Evolutionary conservation across 164 flowering plant species (phyloP).

Genomic region (Santalum album): DNA sequence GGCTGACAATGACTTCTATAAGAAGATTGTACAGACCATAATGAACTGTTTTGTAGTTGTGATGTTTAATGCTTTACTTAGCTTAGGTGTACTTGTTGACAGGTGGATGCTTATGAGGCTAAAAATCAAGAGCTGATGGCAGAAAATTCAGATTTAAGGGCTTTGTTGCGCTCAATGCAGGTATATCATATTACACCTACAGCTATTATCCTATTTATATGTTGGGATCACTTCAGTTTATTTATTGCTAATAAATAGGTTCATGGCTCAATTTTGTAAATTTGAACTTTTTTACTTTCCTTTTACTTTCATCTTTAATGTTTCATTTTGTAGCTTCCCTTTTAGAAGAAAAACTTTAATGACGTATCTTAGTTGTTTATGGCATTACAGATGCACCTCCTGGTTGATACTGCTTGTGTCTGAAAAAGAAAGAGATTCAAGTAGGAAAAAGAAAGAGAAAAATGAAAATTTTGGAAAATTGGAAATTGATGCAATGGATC

Average conservation of each 20-base stretch:
- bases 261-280: neutral
- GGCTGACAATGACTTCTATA: conserved; percentile 85
- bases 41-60: neutral
- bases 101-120: conserved; percentile 92
- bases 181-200: conserved; percentile 19
- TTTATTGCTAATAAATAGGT: neutral
- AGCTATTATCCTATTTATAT: conserved; percentile 2
- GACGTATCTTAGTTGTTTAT: too few species aligned
- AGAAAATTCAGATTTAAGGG: conserved; percentile 87
- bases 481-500: too few species aligned
- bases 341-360: too few species aligned
- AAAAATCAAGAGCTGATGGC: conserved; percentile 91
- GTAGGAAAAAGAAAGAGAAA: too few species aligned
- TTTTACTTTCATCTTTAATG: too few species aligned
- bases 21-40: conserved; percentile 71
- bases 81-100: conserved; percentile 5
- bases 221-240: neutral
- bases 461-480: too few species aligned
- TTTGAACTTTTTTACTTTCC: neutral
- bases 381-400: too few species aligned
- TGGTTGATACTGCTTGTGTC: too few species aligned
- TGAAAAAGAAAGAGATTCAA: too few species aligned
- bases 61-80: neutral
- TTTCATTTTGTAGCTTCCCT: too few species aligned
- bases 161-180: conserved; percentile 90